phyloP scores from a whole-genome alignment of 139 green algal genomes.

The Tetraselmis striata region DNA sequence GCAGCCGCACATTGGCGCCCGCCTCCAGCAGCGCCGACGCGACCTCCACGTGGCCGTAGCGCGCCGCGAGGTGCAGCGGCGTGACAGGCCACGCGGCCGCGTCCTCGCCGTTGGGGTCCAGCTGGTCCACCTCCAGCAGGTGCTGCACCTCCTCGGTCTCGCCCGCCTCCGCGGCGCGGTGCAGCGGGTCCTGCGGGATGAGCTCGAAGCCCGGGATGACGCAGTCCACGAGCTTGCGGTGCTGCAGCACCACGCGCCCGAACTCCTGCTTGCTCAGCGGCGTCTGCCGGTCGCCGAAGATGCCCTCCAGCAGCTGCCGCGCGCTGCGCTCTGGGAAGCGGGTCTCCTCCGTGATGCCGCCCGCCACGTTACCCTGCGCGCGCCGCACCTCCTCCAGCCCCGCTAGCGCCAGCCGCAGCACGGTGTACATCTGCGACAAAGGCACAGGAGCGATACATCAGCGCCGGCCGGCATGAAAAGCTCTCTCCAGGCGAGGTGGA shows the following conservation, averaged over 20 bases:
- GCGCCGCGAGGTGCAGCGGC: slow-evolving; percentile 26
- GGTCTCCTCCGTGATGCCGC: slow-evolving; percentile 12
- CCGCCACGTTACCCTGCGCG: slow-evolving; percentile 12
- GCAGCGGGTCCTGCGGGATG: slow-evolving; percentile 19
- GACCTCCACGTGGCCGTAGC: slow-evolving; percentile 20
- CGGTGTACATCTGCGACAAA: slow-evolving; percentile 15
- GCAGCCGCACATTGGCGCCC: slow-evolving; percentile 20
- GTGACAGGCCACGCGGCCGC: slow-evolving; percentile 15
- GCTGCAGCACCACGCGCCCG: slow-evolving; percentile 9
- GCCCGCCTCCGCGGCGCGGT: slow-evolving; percentile 25
- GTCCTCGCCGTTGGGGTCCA: slow-evolving; percentile 24
- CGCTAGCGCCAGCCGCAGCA: slow-evolving; percentile 21
- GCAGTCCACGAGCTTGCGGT: slow-evolving; percentile 18
- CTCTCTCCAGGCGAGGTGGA: no score
- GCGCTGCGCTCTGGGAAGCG: slow-evolving; percentile 22
- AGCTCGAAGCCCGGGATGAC: slow-evolving; percentile 25
- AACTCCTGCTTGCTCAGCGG: slow-evolving; percentile 23
- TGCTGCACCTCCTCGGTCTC: slow-evolving; percentile 19
- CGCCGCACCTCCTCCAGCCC: slow-evolving; percentile 21
- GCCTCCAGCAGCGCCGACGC: slow-evolving; percentile 9
- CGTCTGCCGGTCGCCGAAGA: slow-evolving; percentile 3
- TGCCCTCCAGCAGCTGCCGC: slow-evolving; percentile 5
- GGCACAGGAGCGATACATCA: no score
- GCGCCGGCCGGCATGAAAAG: no score
- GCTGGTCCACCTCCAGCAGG: slow-evolving; percentile 19